Conservation (phyloP, 768 basidiomycete species). For the Leccinum imitatum region DNA sequence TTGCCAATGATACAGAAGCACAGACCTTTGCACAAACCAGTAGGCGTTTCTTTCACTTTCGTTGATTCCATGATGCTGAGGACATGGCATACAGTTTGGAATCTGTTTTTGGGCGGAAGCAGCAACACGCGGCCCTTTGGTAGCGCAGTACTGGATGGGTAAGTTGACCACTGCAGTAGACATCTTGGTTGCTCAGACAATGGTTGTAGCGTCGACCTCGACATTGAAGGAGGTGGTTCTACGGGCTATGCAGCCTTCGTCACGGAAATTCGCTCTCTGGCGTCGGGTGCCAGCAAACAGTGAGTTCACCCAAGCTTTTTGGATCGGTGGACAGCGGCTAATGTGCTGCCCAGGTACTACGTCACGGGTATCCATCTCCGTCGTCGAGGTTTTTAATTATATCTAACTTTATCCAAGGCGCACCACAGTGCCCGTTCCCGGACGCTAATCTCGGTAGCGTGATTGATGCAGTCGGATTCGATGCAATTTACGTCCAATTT, state of each 20-base stretch:
- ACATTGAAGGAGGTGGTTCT: constrained; percentile 68
- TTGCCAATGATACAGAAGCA: constrained; percentile 38
- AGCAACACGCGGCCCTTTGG: constrained; percentile 45
- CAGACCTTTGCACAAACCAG: constrained; percentile 32
- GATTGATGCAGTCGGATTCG: constrained; percentile 61
- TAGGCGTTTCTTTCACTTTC: constrained; percentile 14
- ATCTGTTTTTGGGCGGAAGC: constrained; percentile 48
- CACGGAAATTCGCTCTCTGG: constrained; percentile 27
- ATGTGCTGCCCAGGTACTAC: constrained; percentile 48
- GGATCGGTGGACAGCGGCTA: not conserved
- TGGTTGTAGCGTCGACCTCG: constrained; percentile 57
- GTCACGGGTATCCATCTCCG: constrained; percentile 42
- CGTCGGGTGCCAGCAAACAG: constrained; percentile 25
- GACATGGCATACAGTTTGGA: constrained; percentile 34
- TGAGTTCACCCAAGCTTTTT: constrained; percentile 1
- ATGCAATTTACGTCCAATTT: constrained; percentile 76
- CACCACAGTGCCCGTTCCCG: constrained; percentile 61
- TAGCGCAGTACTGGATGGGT: constrained; percentile 47
- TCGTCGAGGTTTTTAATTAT: not conserved
- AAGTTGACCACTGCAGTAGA: constrained; percentile 7
- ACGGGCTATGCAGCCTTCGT: constrained; percentile 49
- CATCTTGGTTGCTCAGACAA: not conserved
- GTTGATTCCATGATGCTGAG: constrained; percentile 1
- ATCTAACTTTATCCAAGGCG: constrained; percentile 13
- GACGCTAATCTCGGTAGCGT: constrained; percentile 60